Evolutionary conservation across 2,329 filamentous ascomycete genomes (phyloP), one percentile per base, ranked within the genome.

Genomic region (Tolypocladium tropicale): DNA sequence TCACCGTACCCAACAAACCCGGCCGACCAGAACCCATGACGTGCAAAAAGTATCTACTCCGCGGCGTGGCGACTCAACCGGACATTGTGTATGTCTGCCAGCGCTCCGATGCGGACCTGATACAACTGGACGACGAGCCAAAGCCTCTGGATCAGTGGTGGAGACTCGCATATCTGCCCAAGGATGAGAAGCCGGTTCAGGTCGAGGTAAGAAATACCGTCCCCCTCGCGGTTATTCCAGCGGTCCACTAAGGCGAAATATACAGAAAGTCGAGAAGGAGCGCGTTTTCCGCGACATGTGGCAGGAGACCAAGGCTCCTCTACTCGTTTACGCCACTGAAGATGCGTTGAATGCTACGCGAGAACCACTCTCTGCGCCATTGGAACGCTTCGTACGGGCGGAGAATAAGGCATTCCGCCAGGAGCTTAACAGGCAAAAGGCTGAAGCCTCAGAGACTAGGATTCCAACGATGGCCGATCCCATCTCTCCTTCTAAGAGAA

Each of bases 291-390:
- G 70, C 52, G 72, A 75, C 11, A 72, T 79, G 23, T 78, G 75
- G 67, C 68, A 71, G 9, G 78, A 80, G 52, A 75, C 74, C 10
- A 78, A 76, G 55, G 72, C 69, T 21, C 74, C 76, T 0, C 62
- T 81, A 21, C 62, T 83, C 3, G 67, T 83, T 5, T 83, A 83
- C 61, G 80, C 80, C 25, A 78, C 78, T 4, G 77, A 82, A 58
- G 66, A 69, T 30, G 78, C 79, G 28, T 64, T 81, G 57, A 60
- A 69, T 14, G 59, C 62, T 23, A 63, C 68, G 4, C 64, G 57
- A 12, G 60, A 65, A 4, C 67, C 72, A 12, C 65, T 82, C 18
- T 69, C 78, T 46, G 62, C 69, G 16, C 59, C 64, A 2, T 59
- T 71, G 11, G 67, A 78, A 65, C 71, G 72, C 34, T 83, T 83